Conservation (phyloP, 2,329 filamentous ascomycete species). For the Epichloe gansuensis region DNA sequence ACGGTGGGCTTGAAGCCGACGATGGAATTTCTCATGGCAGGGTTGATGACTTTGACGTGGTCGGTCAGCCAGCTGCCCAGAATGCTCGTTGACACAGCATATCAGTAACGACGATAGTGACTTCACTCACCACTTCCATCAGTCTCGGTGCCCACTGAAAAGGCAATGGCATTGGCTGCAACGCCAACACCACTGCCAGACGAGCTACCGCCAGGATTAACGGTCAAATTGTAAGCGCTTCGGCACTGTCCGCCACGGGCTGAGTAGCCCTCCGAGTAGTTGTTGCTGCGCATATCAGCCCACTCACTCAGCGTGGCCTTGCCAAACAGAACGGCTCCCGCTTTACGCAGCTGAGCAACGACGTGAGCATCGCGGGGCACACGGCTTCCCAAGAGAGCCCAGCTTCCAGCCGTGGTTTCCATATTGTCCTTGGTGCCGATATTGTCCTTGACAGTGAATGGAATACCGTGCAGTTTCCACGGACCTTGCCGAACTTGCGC, state of each 20-base stretch:
- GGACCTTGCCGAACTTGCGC: conserved; percentile 39
- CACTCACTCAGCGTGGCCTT: conserved; percentile 63
- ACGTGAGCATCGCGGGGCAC: conserved; percentile 58
- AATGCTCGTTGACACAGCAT: background rate
- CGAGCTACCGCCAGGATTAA: conserved; percentile 57
- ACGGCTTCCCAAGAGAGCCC: conserved; percentile 51
- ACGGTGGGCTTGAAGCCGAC: conserved; percentile 70
- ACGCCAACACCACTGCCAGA: conserved; percentile 56
- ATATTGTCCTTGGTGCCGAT: conserved; percentile 57
- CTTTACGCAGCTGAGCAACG: conserved; percentile 46
- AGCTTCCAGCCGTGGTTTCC: conserved; percentile 62
- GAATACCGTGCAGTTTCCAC: conserved; percentile 63
- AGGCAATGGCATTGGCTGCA: conserved; percentile 47
- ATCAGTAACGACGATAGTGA: background rate
- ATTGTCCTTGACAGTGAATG: conserved; percentile 65
- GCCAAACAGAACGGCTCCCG: conserved; percentile 58
- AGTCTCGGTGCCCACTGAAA: conserved; percentile 62
- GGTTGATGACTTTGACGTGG: conserved; percentile 46
- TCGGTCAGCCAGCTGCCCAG: background rate
- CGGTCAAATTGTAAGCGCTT: conserved; percentile 55
- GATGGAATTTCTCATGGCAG: conserved; percentile 54
- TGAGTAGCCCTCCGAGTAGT: conserved; percentile 58
- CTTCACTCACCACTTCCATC: conserved; percentile 44
- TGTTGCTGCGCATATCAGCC: conserved; percentile 58
- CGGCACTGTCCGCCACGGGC: conserved; percentile 51